Evolutionary conservation across 2,329 filamentous ascomycete genomes (phyloP).

Genomic region (Botrytis pseudocinerea): DNA sequence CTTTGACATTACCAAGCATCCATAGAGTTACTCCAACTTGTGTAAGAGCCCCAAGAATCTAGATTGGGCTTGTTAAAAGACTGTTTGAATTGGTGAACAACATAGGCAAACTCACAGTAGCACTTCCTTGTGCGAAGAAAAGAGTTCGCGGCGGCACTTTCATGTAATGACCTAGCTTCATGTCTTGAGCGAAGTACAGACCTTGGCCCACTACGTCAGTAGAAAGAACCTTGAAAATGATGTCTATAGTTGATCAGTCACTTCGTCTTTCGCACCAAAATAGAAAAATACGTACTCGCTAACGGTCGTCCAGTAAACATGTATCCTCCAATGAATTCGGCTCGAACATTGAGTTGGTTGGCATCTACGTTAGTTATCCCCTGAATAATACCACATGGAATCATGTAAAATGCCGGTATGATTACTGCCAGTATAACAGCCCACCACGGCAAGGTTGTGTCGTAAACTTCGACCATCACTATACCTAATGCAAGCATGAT

Average conservation of each 20-base stretch:
- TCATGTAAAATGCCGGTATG: slow-evolving; percentile 46
- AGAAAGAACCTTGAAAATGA: slow-evolving; percentile 69
- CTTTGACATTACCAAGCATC: slow-evolving; percentile 59
- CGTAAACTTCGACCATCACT: slow-evolving; percentile 39
- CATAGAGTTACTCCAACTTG: slow-evolving; percentile 65
- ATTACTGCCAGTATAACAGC: slow-evolving; percentile 46
- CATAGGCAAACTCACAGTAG: slow-evolving; percentile 53
- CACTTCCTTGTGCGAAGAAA: slow-evolving; percentile 55
- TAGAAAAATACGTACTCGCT: slow-evolving; percentile 66
- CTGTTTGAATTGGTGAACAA: not conserved
- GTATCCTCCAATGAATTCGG: slow-evolving; percentile 37
- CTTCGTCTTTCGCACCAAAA: not conserved
- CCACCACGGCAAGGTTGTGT: slow-evolving; percentile 57
- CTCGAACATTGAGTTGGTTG: slow-evolving; percentile 51
- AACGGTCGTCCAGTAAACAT: slow-evolving; percentile 55
- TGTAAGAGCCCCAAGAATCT: slow-evolving; percentile 62
- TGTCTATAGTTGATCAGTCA: slow-evolving; percentile 66
- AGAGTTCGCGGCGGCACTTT: slow-evolving; percentile 28
- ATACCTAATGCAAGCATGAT: slow-evolving; percentile 40
- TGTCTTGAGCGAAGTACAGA: slow-evolving; percentile 48
- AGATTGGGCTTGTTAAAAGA: not conserved
- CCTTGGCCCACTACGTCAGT: slow-evolving; percentile 48
- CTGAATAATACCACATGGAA: slow-evolving; percentile 43
- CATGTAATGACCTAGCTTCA: slow-evolving; percentile 54
- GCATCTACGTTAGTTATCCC: slow-evolving; percentile 51